phyloP scores from a whole-genome alignment of 805 yeast genomes.

The Helenozyma rhizophorensis region DNA sequence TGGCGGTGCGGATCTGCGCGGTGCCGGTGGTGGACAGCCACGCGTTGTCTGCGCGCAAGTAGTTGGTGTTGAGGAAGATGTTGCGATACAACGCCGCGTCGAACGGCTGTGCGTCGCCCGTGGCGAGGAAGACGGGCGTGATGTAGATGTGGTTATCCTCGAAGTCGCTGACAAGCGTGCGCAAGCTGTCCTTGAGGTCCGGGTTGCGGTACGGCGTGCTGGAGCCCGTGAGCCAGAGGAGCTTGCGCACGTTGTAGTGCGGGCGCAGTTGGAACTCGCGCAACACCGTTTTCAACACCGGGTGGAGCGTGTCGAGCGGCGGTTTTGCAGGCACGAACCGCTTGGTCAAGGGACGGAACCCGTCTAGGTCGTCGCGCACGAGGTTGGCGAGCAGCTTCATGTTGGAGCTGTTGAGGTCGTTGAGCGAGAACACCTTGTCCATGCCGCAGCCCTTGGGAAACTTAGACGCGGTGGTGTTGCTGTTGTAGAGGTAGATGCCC shows the following conservation, averaged over 20 bases:
- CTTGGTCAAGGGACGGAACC: slow-evolving; percentile 5
- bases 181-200: slow-evolving; percentile 44
- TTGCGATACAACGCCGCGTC: slow-evolving; percentile 48
- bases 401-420: slow-evolving; percentile 50
- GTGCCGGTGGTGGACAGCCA: slow-evolving; percentile 11
- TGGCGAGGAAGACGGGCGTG: slow-evolving; percentile 56
- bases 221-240: slow-evolving; percentile 71
- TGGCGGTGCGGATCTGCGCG: slow-evolving; percentile 39
- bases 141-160: slow-evolving; percentile 51
- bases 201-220: slow-evolving; percentile 56
- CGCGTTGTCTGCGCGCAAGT: slow-evolving; percentile 16
- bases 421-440: slow-evolving; percentile 46
- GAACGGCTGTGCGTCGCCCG: slow-evolving; percentile 18
- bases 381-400: slow-evolving; percentile 54
- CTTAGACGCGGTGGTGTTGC: slow-evolving; percentile 25
- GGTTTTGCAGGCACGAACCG: slow-evolving; percentile 11
- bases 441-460: slow-evolving; percentile 38
- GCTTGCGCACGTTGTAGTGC: slow-evolving; percentile 50
- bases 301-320: slow-evolving; percentile 24
- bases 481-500: slow-evolving; percentile 65
- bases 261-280: slow-evolving; percentile 50
- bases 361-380: slow-evolving; percentile 38
- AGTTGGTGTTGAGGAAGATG: slow-evolving; percentile 49
- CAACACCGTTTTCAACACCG: slow-evolving; percentile 47
- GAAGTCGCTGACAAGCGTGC: slow-evolving; percentile 57